Percentiles rank a stretch among this genome's conserved stretches.
phyloP scores from a whole-genome alignment of 345 rosid species.

The Euclidium syriacum region DNA sequence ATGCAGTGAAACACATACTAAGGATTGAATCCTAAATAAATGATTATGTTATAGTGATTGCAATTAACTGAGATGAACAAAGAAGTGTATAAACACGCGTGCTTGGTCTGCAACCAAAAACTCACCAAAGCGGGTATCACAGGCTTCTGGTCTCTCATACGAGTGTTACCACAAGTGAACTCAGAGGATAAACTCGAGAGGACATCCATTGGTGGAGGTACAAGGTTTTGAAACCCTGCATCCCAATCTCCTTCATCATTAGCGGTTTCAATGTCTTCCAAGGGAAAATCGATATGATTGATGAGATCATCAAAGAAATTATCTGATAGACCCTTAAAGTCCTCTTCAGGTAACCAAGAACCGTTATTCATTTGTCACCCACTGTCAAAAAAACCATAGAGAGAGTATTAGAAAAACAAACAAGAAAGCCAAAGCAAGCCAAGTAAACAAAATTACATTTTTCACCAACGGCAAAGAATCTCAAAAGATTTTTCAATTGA shows the following conservation, averaged over 20 bases:
- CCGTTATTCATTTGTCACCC: slow-evolving; percentile 35
- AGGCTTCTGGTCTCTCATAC: slow-evolving; percentile 20
- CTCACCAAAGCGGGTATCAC: slow-evolving; percentile 42
- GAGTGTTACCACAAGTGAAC: slow-evolving; percentile 22
- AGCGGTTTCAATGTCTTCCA: slow-evolving; percentile 51
- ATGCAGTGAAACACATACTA: neutral
- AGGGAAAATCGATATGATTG: slow-evolving; percentile 41
- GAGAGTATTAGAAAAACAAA: neutral
- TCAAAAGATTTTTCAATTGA: neutral
- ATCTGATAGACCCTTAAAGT: slow-evolving; percentile 49
- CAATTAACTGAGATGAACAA: neutral
- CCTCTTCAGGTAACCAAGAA: slow-evolving; percentile 54
- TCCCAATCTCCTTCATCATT: slow-evolving; percentile 55
- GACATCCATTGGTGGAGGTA: slow-evolving; percentile 59
- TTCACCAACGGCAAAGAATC: too few species aligned
- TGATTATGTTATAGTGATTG: neutral
- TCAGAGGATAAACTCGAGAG: slow-evolving; percentile 42
- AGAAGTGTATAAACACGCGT: neutral
- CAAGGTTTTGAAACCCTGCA: slow-evolving; percentile 52
- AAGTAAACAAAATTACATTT: neutral
- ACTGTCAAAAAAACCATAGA: slow-evolving; percentile 14
- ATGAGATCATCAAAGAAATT: slow-evolving; percentile 61
- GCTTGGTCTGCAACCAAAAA: neutral
- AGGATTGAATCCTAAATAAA: neutral
- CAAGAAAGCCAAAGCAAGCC: neutral